A percentile compares a stretch with the other conserved stretches of the same genome.
phyloP scores from a whole-genome alignment of 169 alveolate species.

The Babesia gibsoni region DNA sequence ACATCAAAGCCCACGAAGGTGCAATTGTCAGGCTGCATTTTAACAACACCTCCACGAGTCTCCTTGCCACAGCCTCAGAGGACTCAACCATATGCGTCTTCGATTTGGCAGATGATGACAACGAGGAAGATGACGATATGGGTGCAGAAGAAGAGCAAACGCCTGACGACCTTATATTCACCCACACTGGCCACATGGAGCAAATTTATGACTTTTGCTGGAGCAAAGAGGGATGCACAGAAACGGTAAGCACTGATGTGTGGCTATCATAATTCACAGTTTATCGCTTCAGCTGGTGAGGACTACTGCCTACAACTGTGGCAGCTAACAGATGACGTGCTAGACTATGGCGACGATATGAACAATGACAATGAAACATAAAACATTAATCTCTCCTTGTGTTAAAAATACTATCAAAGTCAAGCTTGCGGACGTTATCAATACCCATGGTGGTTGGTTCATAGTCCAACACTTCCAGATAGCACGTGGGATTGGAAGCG shows the following conservation, averaged over 20 bases:
- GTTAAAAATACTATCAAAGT: slow-evolving; percentile 8
- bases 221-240: slow-evolving; percentile 40
- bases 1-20: slow-evolving; percentile 51
- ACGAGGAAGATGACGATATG: slow-evolving; percentile 24
- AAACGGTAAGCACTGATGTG: slow-evolving; percentile 11
- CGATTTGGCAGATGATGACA: slow-evolving; percentile 40
- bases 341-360: slow-evolving; percentile 34
- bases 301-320: slow-evolving; percentile 62
- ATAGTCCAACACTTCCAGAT: slow-evolving; percentile 3
- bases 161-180: slow-evolving; percentile 58
- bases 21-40: slow-evolving; percentile 53
- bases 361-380: background rate
- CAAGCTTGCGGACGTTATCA: background rate
- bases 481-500: background rate
- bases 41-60: slow-evolving; percentile 21
- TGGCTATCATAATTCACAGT: background rate
- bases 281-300: slow-evolving; percentile 61
- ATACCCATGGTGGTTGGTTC: background rate
- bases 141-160: slow-evolving; percentile 41
- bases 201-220: slow-evolving; percentile 60
- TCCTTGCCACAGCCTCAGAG: slow-evolving; percentile 61
- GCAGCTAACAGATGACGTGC: slow-evolving; percentile 51
- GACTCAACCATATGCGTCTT: slow-evolving; percentile 48
- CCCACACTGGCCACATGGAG: slow-evolving; percentile 64
- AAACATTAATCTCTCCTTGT: background rate